A percentile compares a stretch with the other conserved stretches of the same genome.
phyloP scores from a whole-genome alignment of 1,284 basidiomycete genomes.

The Cryptococcus floricola region DNA sequence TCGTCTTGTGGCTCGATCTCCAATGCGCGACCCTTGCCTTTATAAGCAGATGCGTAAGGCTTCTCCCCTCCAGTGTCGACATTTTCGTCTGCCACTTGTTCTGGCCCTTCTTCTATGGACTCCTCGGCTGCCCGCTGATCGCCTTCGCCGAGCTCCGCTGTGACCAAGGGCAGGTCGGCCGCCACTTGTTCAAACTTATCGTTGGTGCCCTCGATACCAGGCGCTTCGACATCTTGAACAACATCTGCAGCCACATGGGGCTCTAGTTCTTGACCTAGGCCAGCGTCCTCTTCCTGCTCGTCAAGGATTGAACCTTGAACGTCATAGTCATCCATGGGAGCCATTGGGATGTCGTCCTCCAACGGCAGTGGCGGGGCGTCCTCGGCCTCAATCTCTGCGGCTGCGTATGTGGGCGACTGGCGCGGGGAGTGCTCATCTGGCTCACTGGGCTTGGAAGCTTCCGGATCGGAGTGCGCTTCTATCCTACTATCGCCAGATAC shows the following conservation, averaged over 20 bases:
- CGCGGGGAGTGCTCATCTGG: no score
- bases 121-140: background rate
- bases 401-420: background rate
- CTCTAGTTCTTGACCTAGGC: background rate
- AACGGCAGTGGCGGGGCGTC: background rate
- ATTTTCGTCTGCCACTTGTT: background rate
- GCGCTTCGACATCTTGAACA: background rate
- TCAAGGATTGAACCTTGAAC: background rate
- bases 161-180: background rate
- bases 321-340: background rate
- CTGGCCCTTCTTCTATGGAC: background rate
- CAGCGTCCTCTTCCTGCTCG: background rate
- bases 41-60: background rate
- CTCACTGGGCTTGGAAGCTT: no score
- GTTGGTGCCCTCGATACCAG: background rate
- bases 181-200: background rate
- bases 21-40: background rate
- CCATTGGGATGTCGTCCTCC: conserved; percentile 1
- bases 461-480: no score
- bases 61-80: background rate
- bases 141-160: no score
- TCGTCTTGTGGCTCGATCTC: conserved; percentile 2
- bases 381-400: background rate
- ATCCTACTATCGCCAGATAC: no score
- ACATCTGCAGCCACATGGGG: background rate